These are phyloP conservation scores for Thelonectria blattea DNA, from an alignment of 2,329 filamentous ascomycete genomes.

Conservation along the genomic window DNA sequence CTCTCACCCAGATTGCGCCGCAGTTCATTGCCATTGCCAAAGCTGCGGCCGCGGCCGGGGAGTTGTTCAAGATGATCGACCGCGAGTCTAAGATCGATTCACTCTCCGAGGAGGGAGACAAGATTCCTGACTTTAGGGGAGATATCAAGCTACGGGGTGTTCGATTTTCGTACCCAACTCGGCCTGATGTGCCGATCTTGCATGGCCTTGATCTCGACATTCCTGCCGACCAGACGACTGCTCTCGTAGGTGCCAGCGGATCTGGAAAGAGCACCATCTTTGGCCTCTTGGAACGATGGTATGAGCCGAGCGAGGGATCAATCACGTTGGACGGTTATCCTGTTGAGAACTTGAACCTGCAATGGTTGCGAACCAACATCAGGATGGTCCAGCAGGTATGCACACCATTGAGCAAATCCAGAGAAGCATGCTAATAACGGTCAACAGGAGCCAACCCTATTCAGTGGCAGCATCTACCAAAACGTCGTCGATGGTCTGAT, in stretches of 20 bases:
- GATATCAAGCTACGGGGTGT: conserved; percentile 57
- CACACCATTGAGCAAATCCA: too few species aligned
- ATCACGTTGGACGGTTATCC: conserved; percentile 53
- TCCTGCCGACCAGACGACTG: conserved; percentile 55
- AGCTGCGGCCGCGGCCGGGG: conserved; percentile 52
- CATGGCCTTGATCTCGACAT: conserved; percentile 50
- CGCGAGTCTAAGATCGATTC: conserved; percentile 52
- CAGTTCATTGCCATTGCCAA: conserved; percentile 53
- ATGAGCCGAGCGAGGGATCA: conserved; percentile 53
- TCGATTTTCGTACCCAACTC: conserved; percentile 62
- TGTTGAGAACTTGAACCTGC: conserved; percentile 52
- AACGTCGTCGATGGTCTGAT: conserved; percentile 58
- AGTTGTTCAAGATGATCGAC: conserved; percentile 56
- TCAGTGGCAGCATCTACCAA: conserved; percentile 58
- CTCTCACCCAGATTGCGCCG: conserved; percentile 54
- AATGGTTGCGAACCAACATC: conserved; percentile 60
- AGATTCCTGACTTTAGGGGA: conserved; percentile 42
- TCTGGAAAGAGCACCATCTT: conserved; percentile 66
- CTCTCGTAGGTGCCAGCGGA: conserved; percentile 63
- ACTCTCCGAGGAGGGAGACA: conserved; percentile 45
- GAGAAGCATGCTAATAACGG: conserved; percentile 22
- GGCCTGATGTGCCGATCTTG: conserved; percentile 56
- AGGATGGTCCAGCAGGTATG: conserved; percentile 55
- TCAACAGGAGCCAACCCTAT: conserved; percentile 57
- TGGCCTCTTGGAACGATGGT: conserved; percentile 65